Percentiles rank a stretch among this genome's conserved stretches.
Evolutionary conservation across 2,329 filamentous ascomycete species (phyloP).

Genomic region (Penicillium psychrosexuale): DNA sequence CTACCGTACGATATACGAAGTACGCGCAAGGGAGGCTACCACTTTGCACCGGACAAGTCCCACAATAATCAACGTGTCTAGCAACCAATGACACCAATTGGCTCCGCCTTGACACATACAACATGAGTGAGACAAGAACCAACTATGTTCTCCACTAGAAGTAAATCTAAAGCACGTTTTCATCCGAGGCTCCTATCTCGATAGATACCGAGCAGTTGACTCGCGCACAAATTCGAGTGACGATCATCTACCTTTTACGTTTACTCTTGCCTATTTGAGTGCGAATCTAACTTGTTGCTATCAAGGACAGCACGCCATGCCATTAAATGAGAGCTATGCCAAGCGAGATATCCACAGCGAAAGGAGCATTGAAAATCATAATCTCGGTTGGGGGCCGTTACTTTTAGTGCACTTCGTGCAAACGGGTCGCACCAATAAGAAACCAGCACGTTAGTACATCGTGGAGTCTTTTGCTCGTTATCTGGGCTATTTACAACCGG

Average conservation of each 20-base stretch:
- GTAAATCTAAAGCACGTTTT: neutral
- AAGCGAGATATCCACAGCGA: neutral
- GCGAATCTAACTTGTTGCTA: neutral
- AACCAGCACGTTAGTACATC: neutral
- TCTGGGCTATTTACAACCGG: neutral
- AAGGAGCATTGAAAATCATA: neutral
- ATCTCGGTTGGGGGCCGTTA: neutral
- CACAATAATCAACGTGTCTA: neutral
- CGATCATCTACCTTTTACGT: neutral
- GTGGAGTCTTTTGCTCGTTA: neutral
- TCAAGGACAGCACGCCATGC: neutral
- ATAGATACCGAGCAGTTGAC: too few species aligned
- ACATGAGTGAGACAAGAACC: neutral
- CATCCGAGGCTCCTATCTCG: neutral
- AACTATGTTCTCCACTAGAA: neutral
- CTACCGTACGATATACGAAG: neutral
- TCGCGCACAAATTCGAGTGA: neutral
- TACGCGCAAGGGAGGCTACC: neutral
- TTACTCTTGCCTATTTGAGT: neutral
- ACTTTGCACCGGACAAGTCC: neutral
- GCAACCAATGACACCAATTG: neutral
- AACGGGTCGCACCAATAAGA: neutral
- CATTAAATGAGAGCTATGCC: too few species aligned
- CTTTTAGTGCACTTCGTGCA: neutral
- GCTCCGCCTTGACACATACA: neutral